These are phyloP conservation scores for Dendrothele bispora DNA, from an alignment of 768 basidiomycete genomes.

Conservation along the genomic window DNA sequence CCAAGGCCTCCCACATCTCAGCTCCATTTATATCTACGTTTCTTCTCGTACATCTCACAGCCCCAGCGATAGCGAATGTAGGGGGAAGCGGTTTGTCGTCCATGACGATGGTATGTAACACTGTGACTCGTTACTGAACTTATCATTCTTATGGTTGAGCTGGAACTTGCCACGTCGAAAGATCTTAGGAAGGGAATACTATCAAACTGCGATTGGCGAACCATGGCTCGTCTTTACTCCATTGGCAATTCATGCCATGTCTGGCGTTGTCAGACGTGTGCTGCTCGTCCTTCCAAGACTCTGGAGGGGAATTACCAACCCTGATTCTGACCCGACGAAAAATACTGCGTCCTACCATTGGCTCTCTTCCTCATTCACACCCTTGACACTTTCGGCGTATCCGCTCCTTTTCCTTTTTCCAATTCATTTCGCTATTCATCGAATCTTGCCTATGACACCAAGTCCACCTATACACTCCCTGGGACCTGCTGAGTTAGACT, in stretches of 20 bases:
- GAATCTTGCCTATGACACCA: conserved; percentile 49
- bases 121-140: not conserved
- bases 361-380: conserved; percentile 7
- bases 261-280: conserved; percentile 61
- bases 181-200: conserved; percentile 85
- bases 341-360: conserved; percentile 16
- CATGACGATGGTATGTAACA: conserved; percentile 64
- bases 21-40: conserved; percentile 80
- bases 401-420: conserved; percentile 58
- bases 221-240: conserved; percentile 67
- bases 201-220: conserved; percentile 73
- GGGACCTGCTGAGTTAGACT: conserved; percentile 78
- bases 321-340: conserved; percentile 22
- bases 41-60: conserved; percentile 74
- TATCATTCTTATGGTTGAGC: not conserved
- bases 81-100: conserved; percentile 72
- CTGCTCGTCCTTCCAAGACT: conserved; percentile 34
- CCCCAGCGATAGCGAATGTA: conserved; percentile 68
- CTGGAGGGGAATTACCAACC: too few species aligned
- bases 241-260: conserved; percentile 59
- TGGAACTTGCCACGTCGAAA: too few species aligned
- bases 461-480: conserved; percentile 52
- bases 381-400: conserved; percentile 68
- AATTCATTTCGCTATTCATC: conserved; percentile 70
- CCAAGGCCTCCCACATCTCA: conserved; percentile 62